phyloP scores from a whole-genome alignment of 83 land plant genomes.

The Diphasiastrum complanatum region DNA sequence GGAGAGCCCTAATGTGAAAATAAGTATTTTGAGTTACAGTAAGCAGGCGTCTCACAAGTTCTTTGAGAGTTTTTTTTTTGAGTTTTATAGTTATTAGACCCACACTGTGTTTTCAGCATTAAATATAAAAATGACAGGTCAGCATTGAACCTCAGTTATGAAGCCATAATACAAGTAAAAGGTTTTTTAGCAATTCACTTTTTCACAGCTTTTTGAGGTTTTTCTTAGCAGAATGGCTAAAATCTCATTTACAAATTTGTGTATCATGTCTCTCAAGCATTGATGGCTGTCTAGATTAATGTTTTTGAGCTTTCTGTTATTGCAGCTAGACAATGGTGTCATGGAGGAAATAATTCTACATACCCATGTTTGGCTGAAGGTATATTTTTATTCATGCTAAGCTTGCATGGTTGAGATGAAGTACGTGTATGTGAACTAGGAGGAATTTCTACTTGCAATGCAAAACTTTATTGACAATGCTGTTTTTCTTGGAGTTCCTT shows the following conservation, averaged over 20 bases:
- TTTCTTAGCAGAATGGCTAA: no score
- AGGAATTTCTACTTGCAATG: background rate
- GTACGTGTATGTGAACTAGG: background rate
- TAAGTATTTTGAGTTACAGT: no score
- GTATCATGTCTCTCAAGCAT: background rate
- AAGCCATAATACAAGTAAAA: no score
- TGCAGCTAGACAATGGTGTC: conserved; percentile 6
- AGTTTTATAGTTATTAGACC: no score
- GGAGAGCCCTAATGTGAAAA: no score
- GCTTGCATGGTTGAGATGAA: background rate
- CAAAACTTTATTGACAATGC: background rate
- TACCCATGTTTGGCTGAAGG: conserved; percentile 9
- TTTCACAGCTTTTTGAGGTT: no score
- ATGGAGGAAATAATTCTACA: background rate
- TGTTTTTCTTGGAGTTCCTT: background rate
- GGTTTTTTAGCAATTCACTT: no score
- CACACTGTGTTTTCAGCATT: no score
- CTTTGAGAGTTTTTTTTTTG: no score
- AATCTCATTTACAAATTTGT: background rate
- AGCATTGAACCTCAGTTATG: no score
- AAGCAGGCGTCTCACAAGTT: no score
- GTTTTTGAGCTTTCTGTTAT: background rate
- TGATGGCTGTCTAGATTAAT: background rate
- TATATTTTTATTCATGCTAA: background rate
- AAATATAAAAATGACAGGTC: no score